Evolutionary conservation across 371 early-diverging fungal genomes (phyloP).

Genomic region (Mucor saturninus): DNA sequence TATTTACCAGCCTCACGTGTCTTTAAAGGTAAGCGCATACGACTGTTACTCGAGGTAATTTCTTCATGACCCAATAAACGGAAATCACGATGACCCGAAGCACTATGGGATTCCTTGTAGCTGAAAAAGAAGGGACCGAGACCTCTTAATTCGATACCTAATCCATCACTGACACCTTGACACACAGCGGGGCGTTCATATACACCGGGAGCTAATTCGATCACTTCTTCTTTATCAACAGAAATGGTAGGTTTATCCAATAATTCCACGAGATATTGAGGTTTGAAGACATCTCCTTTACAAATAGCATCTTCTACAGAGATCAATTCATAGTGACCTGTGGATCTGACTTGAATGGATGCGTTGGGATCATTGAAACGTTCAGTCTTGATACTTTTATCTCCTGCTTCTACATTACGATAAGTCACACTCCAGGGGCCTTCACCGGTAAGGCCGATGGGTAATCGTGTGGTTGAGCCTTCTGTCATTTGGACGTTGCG

Average conservation of each 20-base stretch:
- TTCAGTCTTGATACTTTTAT: slow-evolving; percentile 12
- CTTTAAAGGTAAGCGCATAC: slow-evolving; percentile 40
- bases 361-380: slow-evolving; percentile 52
- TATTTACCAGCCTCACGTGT: slow-evolving; percentile 47
- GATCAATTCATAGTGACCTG: slow-evolving; percentile 50
- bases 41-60: slow-evolving; percentile 37
- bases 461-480: slow-evolving; percentile 36
- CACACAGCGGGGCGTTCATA: slow-evolving; percentile 53
- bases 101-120: slow-evolving; percentile 31
- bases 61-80: slow-evolving; percentile 32
- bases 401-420: slow-evolving; percentile 37
- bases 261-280: slow-evolving; percentile 40
- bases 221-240: slow-evolving; percentile 35
- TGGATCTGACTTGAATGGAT: slow-evolving; percentile 32
- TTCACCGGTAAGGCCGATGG: slow-evolving; percentile 52
- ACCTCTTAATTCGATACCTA: slow-evolving; percentile 48
- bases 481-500: slow-evolving; percentile 35
- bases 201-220: slow-evolving; percentile 14
- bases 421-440: slow-evolving; percentile 52
- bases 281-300: slow-evolving; percentile 44
- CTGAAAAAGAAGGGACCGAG: slow-evolving; percentile 44
- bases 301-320: slow-evolving; percentile 53
- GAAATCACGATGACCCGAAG: slow-evolving; percentile 10
- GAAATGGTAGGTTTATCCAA: slow-evolving; percentile 47
- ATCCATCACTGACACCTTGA: slow-evolving; percentile 43